A percentile compares a stretch with the other conserved stretches of the same genome.
phyloP scores from a whole-genome alignment of 1,284 basidiomycete genomes.

The Porodaedalea pini region DNA sequence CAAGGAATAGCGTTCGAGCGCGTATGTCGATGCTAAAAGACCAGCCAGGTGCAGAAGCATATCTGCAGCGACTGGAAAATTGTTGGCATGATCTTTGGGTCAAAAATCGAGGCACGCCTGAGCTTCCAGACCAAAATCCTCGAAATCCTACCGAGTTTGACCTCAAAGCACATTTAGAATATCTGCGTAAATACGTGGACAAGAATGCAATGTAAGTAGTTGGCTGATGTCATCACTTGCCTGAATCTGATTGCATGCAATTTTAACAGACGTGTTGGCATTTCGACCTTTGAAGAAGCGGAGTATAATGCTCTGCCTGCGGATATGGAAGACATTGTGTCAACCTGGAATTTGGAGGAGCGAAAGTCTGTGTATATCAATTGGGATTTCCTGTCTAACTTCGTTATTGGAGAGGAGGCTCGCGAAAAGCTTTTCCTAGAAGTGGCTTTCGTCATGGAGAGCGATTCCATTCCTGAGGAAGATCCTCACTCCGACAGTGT shows the following conservation, averaged over 20 bases:
- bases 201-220: constrained; percentile 76
- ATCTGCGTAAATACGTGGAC: constrained; percentile 76
- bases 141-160: constrained; percentile 71
- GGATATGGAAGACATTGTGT: constrained; percentile 43
- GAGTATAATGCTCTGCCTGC: constrained; percentile 40
- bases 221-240: neutral
- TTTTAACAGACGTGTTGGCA: constrained; percentile 50
- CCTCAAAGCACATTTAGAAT: constrained; percentile 71
- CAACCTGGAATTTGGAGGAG: constrained; percentile 1
- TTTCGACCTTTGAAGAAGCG: constrained; percentile 42
- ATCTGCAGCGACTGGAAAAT: constrained; percentile 76
- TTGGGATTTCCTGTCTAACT: constrained; percentile 75
- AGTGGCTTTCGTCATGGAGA: constrained; percentile 50
- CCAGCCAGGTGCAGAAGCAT: constrained; percentile 65
- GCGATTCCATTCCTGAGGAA: constrained; percentile 24
- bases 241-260: constrained; percentile 21
- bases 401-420: constrained; percentile 57
- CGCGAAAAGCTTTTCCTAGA: constrained; percentile 67
- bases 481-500: constrained; percentile 37
- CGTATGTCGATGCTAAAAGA: constrained; percentile 59
- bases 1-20: constrained; percentile 63
- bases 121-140: constrained; percentile 70
- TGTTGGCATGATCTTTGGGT: constrained; percentile 78
- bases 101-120: constrained; percentile 60
- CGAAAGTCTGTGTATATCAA: constrained; percentile 17